Base-by-base conservation (phyloP, 768 basidiomycete species). In the Boletus rubescentipes region DNA sequence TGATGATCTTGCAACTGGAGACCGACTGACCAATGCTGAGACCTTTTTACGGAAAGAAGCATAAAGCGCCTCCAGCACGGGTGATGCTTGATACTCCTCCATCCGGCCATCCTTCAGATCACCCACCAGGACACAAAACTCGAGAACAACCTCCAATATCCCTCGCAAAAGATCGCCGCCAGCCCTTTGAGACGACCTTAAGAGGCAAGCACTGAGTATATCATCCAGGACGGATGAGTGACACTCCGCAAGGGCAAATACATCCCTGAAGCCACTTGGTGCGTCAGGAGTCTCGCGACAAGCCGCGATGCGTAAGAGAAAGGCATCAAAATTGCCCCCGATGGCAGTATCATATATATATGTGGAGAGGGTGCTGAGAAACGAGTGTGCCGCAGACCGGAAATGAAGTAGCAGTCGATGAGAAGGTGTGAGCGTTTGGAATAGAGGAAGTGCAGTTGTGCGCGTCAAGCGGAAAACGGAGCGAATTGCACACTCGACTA, bases 291-390 rank as follows among this genome's bases (percentile, higher is more conserved):
- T 46, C 49, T 62, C 56, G 44, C 65, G 50, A 66, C 61, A 34
- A 66, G 66, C 32, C 78, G 63, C 8, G 26, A 70, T 65, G 42
- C 71, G 74, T 10, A 68, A 68, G 35, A 90, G 67, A 72, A 95
- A 92, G 1, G 79, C 75, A 55, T 86, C 83, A 59, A 91, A 89
- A 63, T 89, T 87, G 29, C 82, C 83, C 12, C 84, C 80, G 53
- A 96, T 91, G 3, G 84, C 93, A n/a, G 81, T 82, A 67, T 93
- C 90, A 50, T 86, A 86, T 20, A 92, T 75, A 59, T 95, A 93
- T 32, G 79, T 73, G 4, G 82, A 81, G 30, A 95, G 74, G n/a
- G 74, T 77, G 16, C 73, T 75, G 36, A 93, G 74, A 71, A 94
- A 92, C 6, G 83, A 75, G 23, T 90, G 84, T 1, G 84, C 82